Evolutionary conservation across 2,329 filamentous ascomycete genomes (phyloP).

Genomic region (Xylaria arbuscula): DNA sequence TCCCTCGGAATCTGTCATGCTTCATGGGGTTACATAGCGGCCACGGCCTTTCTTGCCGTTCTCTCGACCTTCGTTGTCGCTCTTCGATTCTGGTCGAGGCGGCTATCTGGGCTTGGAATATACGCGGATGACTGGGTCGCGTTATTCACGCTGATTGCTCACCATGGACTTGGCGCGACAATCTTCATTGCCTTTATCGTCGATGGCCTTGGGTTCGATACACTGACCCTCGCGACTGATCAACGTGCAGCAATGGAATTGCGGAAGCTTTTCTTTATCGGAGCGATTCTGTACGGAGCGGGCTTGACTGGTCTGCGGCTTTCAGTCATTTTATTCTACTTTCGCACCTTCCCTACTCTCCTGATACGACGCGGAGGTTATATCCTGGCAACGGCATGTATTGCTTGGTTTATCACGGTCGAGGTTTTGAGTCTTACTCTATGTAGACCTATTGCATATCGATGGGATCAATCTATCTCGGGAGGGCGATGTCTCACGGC

Average conservation of each 20-base stretch:
- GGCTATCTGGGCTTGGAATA: conserved; percentile 25
- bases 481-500: conserved; percentile 30
- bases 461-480: conserved; percentile 27
- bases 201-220: conserved; percentile 30
- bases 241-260: conserved; percentile 14
- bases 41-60: conserved; percentile 30
- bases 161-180: conserved; percentile 30
- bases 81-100: conserved; percentile 39
- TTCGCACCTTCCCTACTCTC: conserved; percentile 34
- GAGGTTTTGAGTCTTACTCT: conserved; percentile 51
- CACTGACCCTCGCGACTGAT: conserved; percentile 7
- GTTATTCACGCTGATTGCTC: conserved; percentile 31
- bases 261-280: conserved; percentile 34
- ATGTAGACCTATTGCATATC: conserved; percentile 32
- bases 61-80: conserved; percentile 31
- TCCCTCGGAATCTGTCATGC: conserved; percentile 47
- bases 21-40: conserved; percentile 35
- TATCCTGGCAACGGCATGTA: conserved; percentile 20
- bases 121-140: conserved; percentile 38
- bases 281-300: conserved; percentile 34
- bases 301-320: conserved; percentile 34
- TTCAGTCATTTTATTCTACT: conserved; percentile 36
- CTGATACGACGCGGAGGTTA: conserved; percentile 29
- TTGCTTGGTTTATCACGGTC: conserved; percentile 49
- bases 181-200: conserved; percentile 31